Conservation (phyloP, 257 asterid genomes). For the Forsythia suspensa region DNA sequence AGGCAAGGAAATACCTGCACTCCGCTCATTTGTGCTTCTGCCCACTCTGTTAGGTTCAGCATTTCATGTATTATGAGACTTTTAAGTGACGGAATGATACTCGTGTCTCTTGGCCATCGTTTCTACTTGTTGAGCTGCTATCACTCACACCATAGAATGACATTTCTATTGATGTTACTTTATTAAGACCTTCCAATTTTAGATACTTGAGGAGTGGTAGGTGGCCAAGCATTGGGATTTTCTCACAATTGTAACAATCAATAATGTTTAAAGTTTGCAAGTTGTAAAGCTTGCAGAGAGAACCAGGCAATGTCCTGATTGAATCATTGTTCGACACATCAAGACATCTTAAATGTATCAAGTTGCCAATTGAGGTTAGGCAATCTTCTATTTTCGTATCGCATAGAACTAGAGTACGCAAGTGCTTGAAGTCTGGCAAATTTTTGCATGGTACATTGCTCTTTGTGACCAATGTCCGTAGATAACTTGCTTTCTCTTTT, state of each 20-base stretch:
- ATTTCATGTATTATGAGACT: not conserved
- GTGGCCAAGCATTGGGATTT: constrained; percentile 31
- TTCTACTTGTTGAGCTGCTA: not conserved
- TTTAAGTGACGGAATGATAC: constrained; percentile 22
- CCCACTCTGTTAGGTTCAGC: constrained; percentile 28
- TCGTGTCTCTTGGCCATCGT: not conserved
- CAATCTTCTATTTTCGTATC: constrained; percentile 12
- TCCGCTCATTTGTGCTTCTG: no score
- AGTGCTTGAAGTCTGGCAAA: not conserved
- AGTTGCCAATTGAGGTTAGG: constrained; percentile 4
- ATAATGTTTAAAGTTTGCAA: not conserved
- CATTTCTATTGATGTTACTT: constrained; percentile 6
- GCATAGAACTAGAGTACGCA: constrained; percentile 15
- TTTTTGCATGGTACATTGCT: not conserved
- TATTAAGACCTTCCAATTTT: not conserved
- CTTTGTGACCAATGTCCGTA: constrained; percentile 19
- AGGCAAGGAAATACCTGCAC: constrained; percentile 23
- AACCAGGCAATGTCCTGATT: constrained; percentile 6
- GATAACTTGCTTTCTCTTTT: not conserved
- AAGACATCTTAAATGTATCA: constrained; percentile 20
- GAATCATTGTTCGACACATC: not conserved
- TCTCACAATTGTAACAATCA: not conserved
- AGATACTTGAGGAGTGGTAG: constrained; percentile 23
- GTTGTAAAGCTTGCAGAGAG: constrained; percentile 19
- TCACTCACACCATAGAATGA: constrained; percentile 22